These are phyloP conservation scores for Stagonosporopsis vannaccii DNA, from an alignment of 2,329 filamentous ascomycete genomes.

Conservation along the genomic window DNA sequence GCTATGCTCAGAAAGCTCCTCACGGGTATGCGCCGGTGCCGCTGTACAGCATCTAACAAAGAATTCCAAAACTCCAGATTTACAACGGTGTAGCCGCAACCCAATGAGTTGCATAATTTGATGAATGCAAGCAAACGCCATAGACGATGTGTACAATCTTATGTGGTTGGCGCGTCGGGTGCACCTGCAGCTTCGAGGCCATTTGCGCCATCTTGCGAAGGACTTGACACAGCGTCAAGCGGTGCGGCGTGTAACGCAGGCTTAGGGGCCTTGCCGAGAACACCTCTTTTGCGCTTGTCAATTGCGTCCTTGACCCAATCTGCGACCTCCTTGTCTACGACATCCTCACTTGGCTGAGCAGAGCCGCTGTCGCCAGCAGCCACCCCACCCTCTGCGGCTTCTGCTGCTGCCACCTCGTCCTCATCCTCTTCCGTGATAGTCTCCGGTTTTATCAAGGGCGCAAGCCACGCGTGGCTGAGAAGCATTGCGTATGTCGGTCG, in stretches of 20 bases:
- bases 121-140: conserved; percentile 1
- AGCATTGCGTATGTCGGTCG: conserved; percentile 95
- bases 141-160: not conserved
- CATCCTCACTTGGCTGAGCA: conserved; percentile 38
- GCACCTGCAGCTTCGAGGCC: conserved; percentile 29
- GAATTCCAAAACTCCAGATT: conserved; percentile 20
- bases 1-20: conserved; percentile 22
- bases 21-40: conserved; percentile 27
- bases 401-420: conserved; percentile 59
- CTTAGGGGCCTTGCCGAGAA: conserved; percentile 62
- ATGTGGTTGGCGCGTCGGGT: conserved; percentile 24
- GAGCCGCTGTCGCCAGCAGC: conserved; percentile 41
- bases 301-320: conserved; percentile 81
- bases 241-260: conserved; percentile 90
- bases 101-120: conserved; percentile 8
- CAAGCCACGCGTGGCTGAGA: conserved; percentile 87
- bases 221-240: conserved; percentile 70
- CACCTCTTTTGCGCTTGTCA: conserved; percentile 68
- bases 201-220: conserved; percentile 37
- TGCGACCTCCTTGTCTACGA: conserved; percentile 82
- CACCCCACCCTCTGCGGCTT: conserved; percentile 52
- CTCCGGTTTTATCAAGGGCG: conserved; percentile 75
- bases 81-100: conserved; percentile 18
- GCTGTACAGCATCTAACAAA: conserved; percentile 16
- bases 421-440: conserved; percentile 76